These are phyloP conservation scores for Abrus pulchellus DNA, from an alignment of 306 rosid species.

Conservation along the genomic window DNA sequence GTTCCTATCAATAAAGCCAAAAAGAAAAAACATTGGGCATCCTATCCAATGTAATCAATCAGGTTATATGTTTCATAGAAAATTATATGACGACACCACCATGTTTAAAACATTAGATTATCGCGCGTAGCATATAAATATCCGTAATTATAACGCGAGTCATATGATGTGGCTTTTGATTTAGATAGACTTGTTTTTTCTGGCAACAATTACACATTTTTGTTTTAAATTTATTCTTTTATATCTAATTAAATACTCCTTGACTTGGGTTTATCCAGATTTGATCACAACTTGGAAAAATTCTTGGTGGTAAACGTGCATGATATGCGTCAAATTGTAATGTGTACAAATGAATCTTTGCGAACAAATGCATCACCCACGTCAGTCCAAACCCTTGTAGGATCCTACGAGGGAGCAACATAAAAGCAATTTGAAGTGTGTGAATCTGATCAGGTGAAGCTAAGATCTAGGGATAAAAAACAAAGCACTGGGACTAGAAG, in stretches of 20 bases:
- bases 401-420: slow-evolving; percentile 35
- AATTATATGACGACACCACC: too few species aligned
- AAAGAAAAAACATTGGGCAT: too few species aligned
- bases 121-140: not conserved
- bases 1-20: slow-evolving; percentile 64
- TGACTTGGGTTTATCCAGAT: slow-evolving; percentile 3
- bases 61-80: too few species aligned
- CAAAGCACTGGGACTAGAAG: slow-evolving; percentile 1
- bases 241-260: not conserved
- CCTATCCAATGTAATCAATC: too few species aligned
- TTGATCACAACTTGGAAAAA: slow-evolving; percentile 13
- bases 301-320: not conserved
- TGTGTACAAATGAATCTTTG: not conserved
- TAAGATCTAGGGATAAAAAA: slow-evolving; percentile 13
- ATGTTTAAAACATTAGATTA: too few species aligned
- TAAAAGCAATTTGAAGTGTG: not conserved
- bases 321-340: too few species aligned
- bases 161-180: too few species aligned
- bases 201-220: not conserved
- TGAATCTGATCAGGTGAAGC: slow-evolving; percentile 14
- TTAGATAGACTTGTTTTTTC: too few species aligned
- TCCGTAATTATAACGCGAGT: too few species aligned
- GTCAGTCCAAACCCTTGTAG: not conserved
- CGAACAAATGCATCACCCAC: not conserved
- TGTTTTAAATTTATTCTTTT: not conserved